These are phyloP conservation scores for Platanthera zijinensis DNA, from an alignment of 106 monocot genomes.

Conservation along the genomic window DNA sequence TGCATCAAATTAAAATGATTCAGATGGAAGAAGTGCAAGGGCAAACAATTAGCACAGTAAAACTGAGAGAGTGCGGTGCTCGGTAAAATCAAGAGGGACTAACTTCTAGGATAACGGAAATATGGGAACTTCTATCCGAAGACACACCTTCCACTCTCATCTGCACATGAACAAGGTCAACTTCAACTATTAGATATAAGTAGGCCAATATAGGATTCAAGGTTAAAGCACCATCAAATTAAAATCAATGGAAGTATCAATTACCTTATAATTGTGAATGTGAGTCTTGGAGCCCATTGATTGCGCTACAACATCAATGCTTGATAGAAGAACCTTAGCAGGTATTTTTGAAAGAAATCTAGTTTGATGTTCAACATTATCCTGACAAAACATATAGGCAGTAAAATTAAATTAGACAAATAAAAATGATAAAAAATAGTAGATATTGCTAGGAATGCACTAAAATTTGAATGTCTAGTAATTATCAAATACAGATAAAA, in stretches of 20 bases:
- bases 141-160: conserved; percentile 85
- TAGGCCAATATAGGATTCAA: background rate
- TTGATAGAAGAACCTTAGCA: conserved; percentile 75
- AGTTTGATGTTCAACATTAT: conserved; percentile 46
- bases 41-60: background rate
- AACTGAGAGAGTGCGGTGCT: background rate
- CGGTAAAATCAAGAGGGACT: conserved; percentile 9
- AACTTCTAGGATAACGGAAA: conserved; percentile 80
- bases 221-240: background rate
- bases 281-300: conserved; percentile 99
- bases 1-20: conserved; percentile 22
- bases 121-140: conserved; percentile 55
- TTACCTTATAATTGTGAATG: conserved; percentile 93
- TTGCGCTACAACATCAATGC: conserved; percentile 89
- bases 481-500: conserved; percentile 1
- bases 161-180: conserved; percentile 29
- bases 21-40: background rate
- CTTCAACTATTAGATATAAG: background rate
- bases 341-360: conserved; percentile 81
- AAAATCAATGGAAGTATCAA: background rate
- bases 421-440: background rate
- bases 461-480: background rate
- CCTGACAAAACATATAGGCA: conserved; percentile 26
- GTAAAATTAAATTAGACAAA: background rate
- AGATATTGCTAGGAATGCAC: background rate